Percentiles rank a stretch among this genome's conserved stretches.
phyloP scores from a whole-genome alignment of 2,329 filamentous ascomycete genomes.

The Sclerotinia subarctica region DNA sequence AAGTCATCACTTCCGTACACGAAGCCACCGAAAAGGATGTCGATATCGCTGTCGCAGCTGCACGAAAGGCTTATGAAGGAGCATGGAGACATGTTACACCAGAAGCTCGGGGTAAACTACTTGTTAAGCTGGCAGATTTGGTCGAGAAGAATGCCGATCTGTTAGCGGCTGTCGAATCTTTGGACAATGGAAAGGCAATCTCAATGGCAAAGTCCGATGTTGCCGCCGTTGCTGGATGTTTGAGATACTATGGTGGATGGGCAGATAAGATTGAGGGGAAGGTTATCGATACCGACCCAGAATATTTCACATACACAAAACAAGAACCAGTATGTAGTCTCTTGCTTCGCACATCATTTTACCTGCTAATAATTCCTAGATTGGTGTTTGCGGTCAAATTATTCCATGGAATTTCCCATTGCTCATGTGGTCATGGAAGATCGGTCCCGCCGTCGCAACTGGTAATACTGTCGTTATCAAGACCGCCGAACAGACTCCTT shows the following conservation, averaged over 20 bases:
- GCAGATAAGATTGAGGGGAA: constrained; percentile 70
- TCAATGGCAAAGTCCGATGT: constrained; percentile 75
- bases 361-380: constrained; percentile 31
- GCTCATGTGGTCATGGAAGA: constrained; percentile 66
- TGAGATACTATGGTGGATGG: constrained; percentile 81
- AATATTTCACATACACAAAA: constrained; percentile 65
- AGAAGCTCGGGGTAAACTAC: constrained; percentile 63
- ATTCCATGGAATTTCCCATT: constrained; percentile 72
- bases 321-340: constrained; percentile 57
- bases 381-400: constrained; percentile 68
- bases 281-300: constrained; percentile 61
- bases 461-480: constrained; percentile 60
- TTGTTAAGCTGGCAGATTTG: constrained; percentile 76
- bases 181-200: constrained; percentile 86
- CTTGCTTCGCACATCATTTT: background rate
- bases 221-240: constrained; percentile 59
- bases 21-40: constrained; percentile 88
- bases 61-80: constrained; percentile 80
- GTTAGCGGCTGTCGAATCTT: constrained; percentile 77
- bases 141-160: constrained; percentile 74
- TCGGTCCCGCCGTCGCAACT: constrained; percentile 56
- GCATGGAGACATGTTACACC: constrained; percentile 67
- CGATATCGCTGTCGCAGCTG: constrained; percentile 76
- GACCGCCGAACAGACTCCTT: constrained; percentile 60
- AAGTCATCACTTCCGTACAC: constrained; percentile 76